Conservation (phyloP, 2,329 filamentous ascomycete genomes). For the Fusarium camptoceras region DNA sequence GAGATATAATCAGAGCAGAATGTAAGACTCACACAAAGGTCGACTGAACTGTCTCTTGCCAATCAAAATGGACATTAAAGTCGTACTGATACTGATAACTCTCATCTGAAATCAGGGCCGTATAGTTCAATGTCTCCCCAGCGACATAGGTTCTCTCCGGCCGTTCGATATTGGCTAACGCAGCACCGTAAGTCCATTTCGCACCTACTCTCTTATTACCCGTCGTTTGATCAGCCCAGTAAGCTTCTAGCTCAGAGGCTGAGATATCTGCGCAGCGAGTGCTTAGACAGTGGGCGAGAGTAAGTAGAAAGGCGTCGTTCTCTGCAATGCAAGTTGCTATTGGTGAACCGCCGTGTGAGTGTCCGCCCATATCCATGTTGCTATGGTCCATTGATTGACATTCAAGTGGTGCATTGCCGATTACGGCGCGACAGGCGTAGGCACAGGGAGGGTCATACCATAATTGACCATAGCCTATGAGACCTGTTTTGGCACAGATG, state of each 20-base stretch:
- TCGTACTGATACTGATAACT: background rate
- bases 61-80: background rate
- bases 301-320: background rate
- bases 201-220: background rate
- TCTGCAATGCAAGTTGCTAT: background rate
- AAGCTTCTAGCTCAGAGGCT: background rate
- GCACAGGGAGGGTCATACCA: background rate
- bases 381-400: background rate
- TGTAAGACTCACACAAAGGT: background rate
- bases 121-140: background rate
- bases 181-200: background rate
- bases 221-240: background rate
- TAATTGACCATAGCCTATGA: background rate
- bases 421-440: background rate
- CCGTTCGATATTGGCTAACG: rapidly evolving
- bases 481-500: background rate
- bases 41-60: background rate
- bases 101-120: background rate
- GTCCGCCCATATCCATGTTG: background rate
- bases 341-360: background rate
- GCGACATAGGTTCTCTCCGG: background rate
- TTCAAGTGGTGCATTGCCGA: background rate
- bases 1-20: rapidly evolving
- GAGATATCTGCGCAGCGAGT: background rate
- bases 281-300: background rate